These are phyloP conservation scores for Helianthus tuberosus DNA, from an alignment of 129 eudicot species.

Conservation along the genomic window DNA sequence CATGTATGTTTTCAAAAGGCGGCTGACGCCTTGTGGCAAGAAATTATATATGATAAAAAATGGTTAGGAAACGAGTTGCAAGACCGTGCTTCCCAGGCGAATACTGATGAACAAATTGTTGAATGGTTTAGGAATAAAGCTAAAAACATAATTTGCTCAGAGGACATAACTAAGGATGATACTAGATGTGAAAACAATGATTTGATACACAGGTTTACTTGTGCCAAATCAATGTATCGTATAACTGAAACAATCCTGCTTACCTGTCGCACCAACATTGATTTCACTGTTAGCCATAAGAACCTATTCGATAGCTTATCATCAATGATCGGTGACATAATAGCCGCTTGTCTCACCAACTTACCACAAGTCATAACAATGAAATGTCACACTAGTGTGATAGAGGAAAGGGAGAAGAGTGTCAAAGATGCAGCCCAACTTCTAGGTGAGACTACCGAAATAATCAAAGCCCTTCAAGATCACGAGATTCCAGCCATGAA, in stretches of 20 bases:
- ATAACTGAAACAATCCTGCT: background rate
- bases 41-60: too few species aligned
- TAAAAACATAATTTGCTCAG: background rate
- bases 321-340: slow-evolving; percentile 5
- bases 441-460: background rate
- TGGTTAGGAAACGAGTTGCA: too few species aligned
- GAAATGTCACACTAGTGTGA: slow-evolving; percentile 5
- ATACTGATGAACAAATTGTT: too few species aligned
- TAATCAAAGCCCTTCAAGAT: background rate
- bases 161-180: background rate
- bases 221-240: slow-evolving; percentile 7
- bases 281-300: background rate
- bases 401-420: slow-evolving; percentile 1
- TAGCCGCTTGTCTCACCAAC: slow-evolving; percentile 11
- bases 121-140: background rate
- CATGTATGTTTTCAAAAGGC: background rate
- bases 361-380: slow-evolving; percentile 10
- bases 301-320: background rate
- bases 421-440: slow-evolving; percentile 18
- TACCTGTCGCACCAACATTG: background rate
- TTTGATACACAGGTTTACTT: background rate
- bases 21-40: background rate
- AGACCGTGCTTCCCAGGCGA: too few species aligned
- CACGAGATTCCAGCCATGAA: background rate
- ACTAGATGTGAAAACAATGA: background rate